Evolutionary conservation across 2,329 filamentous ascomycete genomes (phyloP).

Genomic region (Colletotrichum salicis): DNA sequence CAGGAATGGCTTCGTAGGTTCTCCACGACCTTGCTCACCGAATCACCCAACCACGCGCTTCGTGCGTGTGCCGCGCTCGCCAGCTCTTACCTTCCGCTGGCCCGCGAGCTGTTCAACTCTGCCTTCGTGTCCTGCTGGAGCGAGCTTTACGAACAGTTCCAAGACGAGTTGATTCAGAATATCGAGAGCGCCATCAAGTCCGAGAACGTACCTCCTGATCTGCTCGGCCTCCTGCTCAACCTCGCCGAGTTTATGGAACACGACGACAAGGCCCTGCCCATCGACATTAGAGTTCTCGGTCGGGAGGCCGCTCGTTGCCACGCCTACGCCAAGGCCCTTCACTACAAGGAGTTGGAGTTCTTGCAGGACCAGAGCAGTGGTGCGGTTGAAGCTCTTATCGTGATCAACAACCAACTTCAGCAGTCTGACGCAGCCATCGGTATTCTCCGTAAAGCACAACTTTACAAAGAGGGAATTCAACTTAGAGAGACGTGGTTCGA

Average conservation of each 20-base stretch:
- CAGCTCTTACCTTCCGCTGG: conserved; percentile 89
- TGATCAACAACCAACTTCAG: conserved; percentile 99
- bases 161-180: conserved; percentile 94
- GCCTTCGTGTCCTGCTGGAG: conserved; percentile 99
- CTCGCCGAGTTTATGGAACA: conserved; percentile 99
- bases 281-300: conserved; percentile 94
- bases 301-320: conserved; percentile 97
- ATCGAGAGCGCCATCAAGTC: conserved; percentile 97
- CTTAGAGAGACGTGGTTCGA: conserved; percentile 99
- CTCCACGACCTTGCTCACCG: conserved; percentile 92
- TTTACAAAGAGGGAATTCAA: conserved; percentile 92
- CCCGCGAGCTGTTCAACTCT: conserved; percentile 96
- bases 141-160: conserved; percentile 95
- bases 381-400: conserved; percentile 95
- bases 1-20: conserved; percentile 98
- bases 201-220: conserved; percentile 93
- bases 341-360: conserved; percentile 99
- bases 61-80: conserved; percentile 92
- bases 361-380: conserved; percentile 96
- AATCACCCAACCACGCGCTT: conserved; percentile 95
- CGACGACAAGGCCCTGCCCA: conserved; percentile 96
- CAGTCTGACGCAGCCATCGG: conserved; percentile 98
- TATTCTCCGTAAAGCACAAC: conserved; percentile 94
- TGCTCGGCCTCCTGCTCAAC: conserved; percentile 92
- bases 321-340: conserved; percentile 95